phyloP scores from a whole-genome alignment of 306 rosid genomes.

The Castanea crenata region DNA sequence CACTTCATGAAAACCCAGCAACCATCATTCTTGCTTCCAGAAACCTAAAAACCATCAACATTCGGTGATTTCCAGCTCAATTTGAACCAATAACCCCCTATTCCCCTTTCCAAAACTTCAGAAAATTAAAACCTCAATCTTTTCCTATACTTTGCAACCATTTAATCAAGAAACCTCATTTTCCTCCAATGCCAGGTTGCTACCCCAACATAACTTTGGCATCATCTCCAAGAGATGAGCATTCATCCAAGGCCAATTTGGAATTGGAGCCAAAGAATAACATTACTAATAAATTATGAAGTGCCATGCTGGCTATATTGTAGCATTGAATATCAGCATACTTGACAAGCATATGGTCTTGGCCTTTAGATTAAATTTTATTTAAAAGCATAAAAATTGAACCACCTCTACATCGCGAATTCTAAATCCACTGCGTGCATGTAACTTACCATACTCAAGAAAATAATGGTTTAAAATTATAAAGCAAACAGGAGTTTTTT shows the following conservation, averaged over 20 bases:
- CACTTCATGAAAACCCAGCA: not conserved
- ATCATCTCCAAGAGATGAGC: not conserved
- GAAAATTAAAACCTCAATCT: not conserved
- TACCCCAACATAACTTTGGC: not conserved
- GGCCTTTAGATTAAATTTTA: not conserved
- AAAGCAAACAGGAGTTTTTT: not conserved
- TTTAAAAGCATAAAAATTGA: not conserved
- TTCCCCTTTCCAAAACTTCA: not conserved
- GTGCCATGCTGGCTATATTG: not conserved
- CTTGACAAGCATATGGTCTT: not conserved
- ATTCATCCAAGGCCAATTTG: not conserved
- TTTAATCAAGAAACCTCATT: not conserved
- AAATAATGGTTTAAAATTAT: not conserved
- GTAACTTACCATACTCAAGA: too few species aligned
- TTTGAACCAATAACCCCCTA: not conserved
- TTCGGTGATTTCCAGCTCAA: too few species aligned
- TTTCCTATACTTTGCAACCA: not conserved
- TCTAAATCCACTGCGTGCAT: too few species aligned
- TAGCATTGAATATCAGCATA: not conserved
- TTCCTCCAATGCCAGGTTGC: not conserved
- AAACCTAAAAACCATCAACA: not conserved
- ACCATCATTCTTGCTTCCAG: not conserved
- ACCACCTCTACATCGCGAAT: too few species aligned
- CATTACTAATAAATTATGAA: not conserved
- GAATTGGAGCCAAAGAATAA: not conserved